Evolutionary conservation across 257 asterid species (phyloP), one percentile per base, ranked within the genome.

Genomic region (Echites panduratus): DNA sequence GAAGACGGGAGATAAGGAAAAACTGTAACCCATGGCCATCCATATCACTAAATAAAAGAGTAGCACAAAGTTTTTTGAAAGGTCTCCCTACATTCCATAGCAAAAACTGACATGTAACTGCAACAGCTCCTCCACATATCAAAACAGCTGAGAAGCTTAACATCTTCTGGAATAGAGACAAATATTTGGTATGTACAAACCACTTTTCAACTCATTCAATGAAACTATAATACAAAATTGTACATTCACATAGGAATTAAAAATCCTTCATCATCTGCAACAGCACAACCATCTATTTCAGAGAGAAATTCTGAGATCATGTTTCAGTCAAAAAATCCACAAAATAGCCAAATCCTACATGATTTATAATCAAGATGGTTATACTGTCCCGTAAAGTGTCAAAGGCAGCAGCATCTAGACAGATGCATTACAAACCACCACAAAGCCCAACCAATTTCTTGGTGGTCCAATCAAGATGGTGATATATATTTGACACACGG

Each of bases 361-460:
- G 43, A 66, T 64, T 56, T 41, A 73, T 53, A 17, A 40, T 71
- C 17, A 24, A 41, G 54, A 73, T 35, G 61, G 59, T 40, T 58
- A 80, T 12, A 13, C 24, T 47, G 52, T 45, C 38, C 59, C 62
- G 7, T 54, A 75, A 38, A 62, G 52, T 19, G 59, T 27, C 14
- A 32, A 20, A 27, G 27, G 13, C 5, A 11, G 45, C 10, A 73
- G 59, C 9, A 26, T 9, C 84, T 73, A 32, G 85, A 56, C 78
- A 82, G 43, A 88, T 76, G 85, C 97, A 91, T 73, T 80, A 66
- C 38, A 75, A 27, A 67, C 96, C 96, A 38, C 74, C 81, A 65
- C 93, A 89, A 75, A 91, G 76, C n/a, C 77, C 29, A 88, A 79
- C 5, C 40, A 49, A 66, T 54, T 32, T 43, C 63, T 67, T 41